Evolutionary conservation across 805 yeast species (phyloP), one percentile per base, ranked within the genome.

Genomic region (Candida easanensis): DNA sequence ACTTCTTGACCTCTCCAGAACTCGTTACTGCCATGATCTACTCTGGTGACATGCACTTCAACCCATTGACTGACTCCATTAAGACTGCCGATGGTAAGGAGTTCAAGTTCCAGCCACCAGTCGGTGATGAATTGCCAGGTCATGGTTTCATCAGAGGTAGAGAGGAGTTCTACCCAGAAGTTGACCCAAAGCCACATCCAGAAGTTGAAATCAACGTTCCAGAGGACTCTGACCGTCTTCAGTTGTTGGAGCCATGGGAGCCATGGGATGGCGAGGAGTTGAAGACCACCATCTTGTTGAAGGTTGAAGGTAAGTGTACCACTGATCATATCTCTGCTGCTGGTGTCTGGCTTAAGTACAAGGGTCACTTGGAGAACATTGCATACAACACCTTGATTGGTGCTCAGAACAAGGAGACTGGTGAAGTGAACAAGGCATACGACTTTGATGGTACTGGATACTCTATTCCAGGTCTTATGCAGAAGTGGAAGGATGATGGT

Each of bases 281-380:
- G 52, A 73, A 78, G 50, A 79, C 89, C 26, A 79, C 79, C 37
- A 86, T 91, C 2, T 69, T 90, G 48, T 68, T 91, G 61, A 91
- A 91, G 69, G 98, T 93, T 36, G 91, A 88, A 69, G 99, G 99
- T 51, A 91, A 91, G 68, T 93, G 98, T 75, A 91, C 99, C 33
- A 91, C 99, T 30, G 99, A 91, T 65, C 99, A 91, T 64, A 93
- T 91, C 56, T 89, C 97, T 20, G 98, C 98, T 40, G 99, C 99
- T 36, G 99, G 99, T 61, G 95, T 84, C 14, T 91, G 99, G 99
- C 78, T 91, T 69, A 93, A 93, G 73, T 91, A 93, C 73, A 93
- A 93, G 72, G 99, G 99, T 33, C 99, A 91, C 63, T 76, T 91
- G 60, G 97, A 91, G 63, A 91, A 91, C 70, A 93, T 91, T 54